Base-by-base conservation (phyloP, 495 filamentous ascomycete genomes). In the Annulohypoxylon bovei region DNA sequence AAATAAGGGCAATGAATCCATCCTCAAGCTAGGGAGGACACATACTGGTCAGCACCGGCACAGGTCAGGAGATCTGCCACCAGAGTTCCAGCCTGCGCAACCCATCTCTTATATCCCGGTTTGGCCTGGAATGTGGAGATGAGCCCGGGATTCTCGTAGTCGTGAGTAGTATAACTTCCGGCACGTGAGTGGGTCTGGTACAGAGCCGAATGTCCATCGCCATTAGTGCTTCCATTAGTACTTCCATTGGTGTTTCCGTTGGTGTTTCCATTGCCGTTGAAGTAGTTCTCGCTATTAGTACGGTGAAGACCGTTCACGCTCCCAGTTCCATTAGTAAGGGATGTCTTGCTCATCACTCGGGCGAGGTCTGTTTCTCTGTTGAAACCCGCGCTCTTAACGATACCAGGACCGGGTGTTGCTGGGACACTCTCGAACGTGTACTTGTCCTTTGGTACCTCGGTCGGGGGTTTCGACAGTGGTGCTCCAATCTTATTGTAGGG, bases 51-150 rank as follows among this genome's bases (percentile, higher is more conserved):
- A 22, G 95, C 93, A 56, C 95, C 95, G 66, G 95, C 95, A 78
- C 94, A 98, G 40, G 93, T 98, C 62, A 99, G 81, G 55, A 99
- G 87, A 77, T 98, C 94, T 22, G 95, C 95, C 20, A 99, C 92
- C 68, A 99, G 85, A 16, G 95, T 98, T 54, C 95, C 95, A 47
- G 95, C 95, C 81, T 98, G 95, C 23, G 95, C 95, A 70, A 99
- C 94, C 95, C 96, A 98, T 83, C 97, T 93, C 80, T 94, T 96
- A 77, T 98, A 99, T 14, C 95, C 95, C 1, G 93, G 92, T 69
- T 93, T 92, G 0, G 93, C 90, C 68, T 91, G 82, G 81, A 97
- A 97, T 39, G 84, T 82, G n/a, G 77, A 81, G n/a, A 82, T 67
- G 46, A 84, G 78, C 28, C 82, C 83, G 8, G 81, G 79, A 54